These are phyloP conservation scores for Moesziomyces sp. DNA, from an alignment of 1,284 basidiomycete species.

Conservation along the genomic window DNA sequence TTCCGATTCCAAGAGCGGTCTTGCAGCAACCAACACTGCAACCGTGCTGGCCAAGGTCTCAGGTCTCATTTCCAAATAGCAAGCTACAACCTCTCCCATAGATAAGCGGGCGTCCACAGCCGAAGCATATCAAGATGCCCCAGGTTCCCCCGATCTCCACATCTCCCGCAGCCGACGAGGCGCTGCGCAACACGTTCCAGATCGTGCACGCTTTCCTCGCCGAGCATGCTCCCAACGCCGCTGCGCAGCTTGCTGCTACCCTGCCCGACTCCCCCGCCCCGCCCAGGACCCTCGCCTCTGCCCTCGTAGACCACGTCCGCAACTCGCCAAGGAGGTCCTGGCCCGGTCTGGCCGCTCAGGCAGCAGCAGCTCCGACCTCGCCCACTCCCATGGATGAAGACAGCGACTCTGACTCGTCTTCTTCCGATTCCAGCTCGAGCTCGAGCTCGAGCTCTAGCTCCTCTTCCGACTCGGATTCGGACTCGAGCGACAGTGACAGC, in stretches of 20 bases:
- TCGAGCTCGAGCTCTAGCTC: slow-evolving; percentile 7
- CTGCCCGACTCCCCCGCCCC: slow-evolving; percentile 33
- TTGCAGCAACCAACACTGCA: no score
- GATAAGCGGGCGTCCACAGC: neutral
- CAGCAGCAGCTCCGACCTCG: neutral
- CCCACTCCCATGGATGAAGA: slow-evolving; percentile 31
- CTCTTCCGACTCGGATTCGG: slow-evolving; percentile 21
- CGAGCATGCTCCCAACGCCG: slow-evolving; percentile 39
- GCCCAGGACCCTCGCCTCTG: slow-evolving; percentile 34
- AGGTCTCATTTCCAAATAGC: no score
- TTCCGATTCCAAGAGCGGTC: no score
- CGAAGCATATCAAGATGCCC: slow-evolving; percentile 8
- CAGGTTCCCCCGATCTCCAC: slow-evolving; percentile 19
- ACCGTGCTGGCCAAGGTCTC: no score
- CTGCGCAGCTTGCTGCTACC: slow-evolving; percentile 23
- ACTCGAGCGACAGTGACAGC: slow-evolving; percentile 12
- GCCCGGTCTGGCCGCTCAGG: slow-evolving; percentile 24
- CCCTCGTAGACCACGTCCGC: slow-evolving; percentile 40
- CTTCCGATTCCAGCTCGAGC: slow-evolving; percentile 15
- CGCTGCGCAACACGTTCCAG: slow-evolving; percentile 39
- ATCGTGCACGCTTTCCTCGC: slow-evolving; percentile 47
- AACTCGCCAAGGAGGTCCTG: slow-evolving; percentile 41
- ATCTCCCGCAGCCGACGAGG: slow-evolving; percentile 19
- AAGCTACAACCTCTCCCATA: no score
- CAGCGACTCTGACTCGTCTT: slow-evolving; percentile 7